Evolutionary conservation across 75 land plant genomes (phyloP).

Genomic region (Cunninghamia lanceolata): DNA sequence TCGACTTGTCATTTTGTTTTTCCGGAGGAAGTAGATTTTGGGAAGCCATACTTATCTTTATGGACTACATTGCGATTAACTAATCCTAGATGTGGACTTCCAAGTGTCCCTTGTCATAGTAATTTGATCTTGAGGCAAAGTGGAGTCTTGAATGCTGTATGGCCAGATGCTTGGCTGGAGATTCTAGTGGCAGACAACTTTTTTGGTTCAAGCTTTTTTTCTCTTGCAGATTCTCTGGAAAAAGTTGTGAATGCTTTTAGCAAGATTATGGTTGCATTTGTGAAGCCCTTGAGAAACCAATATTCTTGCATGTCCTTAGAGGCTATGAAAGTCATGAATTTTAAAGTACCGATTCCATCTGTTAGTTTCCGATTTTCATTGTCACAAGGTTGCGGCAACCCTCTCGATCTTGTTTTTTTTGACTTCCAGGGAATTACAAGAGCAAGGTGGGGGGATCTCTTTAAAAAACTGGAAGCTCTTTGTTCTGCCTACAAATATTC

Average conservation of each 20-base stretch:
- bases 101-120: slow-evolving; percentile 17
- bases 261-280: slow-evolving; percentile 25
- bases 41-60: not conserved
- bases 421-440: slow-evolving; percentile 22
- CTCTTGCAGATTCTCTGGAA: slow-evolving; percentile 46
- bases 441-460: slow-evolving; percentile 34
- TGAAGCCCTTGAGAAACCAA: slow-evolving; percentile 8
- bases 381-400: slow-evolving; percentile 19
- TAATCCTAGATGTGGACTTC: slow-evolving; percentile 1
- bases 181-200: slow-evolving; percentile 50
- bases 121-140: slow-evolving; percentile 14
- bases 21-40: not conserved
- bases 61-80: not conserved
- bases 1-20: not conserved
- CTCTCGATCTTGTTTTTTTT: slow-evolving; percentile 39
- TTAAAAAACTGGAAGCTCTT: slow-evolving; percentile 26
- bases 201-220: slow-evolving; percentile 31
- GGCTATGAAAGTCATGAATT: slow-evolving; percentile 11
- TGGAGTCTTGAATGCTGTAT: slow-evolving; percentile 33
- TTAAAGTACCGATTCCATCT: slow-evolving; percentile 43
- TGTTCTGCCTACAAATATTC: slow-evolving; percentile 27
- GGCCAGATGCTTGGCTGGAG: slow-evolving; percentile 51
- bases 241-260: slow-evolving; percentile 38
- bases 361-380: slow-evolving; percentile 36
- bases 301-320: slow-evolving; percentile 6